Percentiles rank a stretch among this genome's conserved stretches.
phyloP scores from a whole-genome alignment of 1,284 basidiomycete genomes.

The Mycocalia duriaeana region DNA sequence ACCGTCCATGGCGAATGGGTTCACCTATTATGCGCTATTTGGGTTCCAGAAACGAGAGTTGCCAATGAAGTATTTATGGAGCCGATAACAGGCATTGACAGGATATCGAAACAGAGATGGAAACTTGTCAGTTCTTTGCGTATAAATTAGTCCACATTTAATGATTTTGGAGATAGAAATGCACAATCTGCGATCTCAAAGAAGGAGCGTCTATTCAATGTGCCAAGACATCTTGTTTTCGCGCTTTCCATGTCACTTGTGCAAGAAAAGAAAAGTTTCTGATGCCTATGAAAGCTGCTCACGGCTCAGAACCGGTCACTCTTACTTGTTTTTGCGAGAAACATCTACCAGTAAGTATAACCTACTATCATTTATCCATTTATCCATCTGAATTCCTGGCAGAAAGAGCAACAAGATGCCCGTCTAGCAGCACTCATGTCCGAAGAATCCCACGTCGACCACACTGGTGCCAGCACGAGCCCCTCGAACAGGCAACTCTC shows the following conservation, averaged over 20 bases:
- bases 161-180: slow-evolving; percentile 57
- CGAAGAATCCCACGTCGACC: slow-evolving; percentile 39
- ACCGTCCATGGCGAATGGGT: slow-evolving; percentile 93
- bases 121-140: slow-evolving; percentile 63
- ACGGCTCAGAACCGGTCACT: slow-evolving; percentile 63
- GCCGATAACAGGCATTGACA: slow-evolving; percentile 88
- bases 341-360: slow-evolving; percentile 74
- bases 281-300: slow-evolving; percentile 82
- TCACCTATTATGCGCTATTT: slow-evolving; percentile 95
- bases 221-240: slow-evolving; percentile 85
- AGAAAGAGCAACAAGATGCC: slow-evolving; percentile 67
- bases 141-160: slow-evolving; percentile 1
- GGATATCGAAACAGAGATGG: slow-evolving; percentile 89
- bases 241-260: slow-evolving; percentile 94
- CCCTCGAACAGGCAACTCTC: slow-evolving; percentile 36
- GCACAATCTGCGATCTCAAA: slow-evolving; percentile 78
- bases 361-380: slow-evolving; percentile 2
- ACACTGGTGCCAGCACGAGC: slow-evolving; percentile 13
- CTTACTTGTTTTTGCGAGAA: slow-evolving; percentile 83
- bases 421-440: slow-evolving; percentile 52
- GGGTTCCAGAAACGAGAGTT: slow-evolving; percentile 94
- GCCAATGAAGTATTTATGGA: slow-evolving; percentile 98
- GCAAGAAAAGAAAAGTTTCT: slow-evolving; percentile 82
- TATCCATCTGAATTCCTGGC: slow-evolving; percentile 5
- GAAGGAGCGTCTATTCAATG: slow-evolving; percentile 97